Conservation (phyloP, 2,329 filamentous ascomycete species). For the Beauveria bassiana region DNA sequence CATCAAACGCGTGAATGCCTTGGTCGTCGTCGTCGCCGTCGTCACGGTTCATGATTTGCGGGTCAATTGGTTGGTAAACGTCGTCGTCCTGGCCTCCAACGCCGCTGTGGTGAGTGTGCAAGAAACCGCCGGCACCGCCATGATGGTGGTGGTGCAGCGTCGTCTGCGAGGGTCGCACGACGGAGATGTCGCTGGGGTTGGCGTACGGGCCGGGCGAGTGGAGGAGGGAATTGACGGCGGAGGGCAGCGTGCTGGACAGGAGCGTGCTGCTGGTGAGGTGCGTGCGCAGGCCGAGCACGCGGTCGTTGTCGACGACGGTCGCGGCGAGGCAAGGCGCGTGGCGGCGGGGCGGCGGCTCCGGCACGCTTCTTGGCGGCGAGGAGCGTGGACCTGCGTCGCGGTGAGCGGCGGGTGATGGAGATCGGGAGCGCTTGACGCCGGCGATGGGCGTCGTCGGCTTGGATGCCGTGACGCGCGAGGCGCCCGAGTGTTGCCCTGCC, state of each 20-base stretch:
- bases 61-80: slow-evolving; percentile 49
- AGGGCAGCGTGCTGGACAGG: slow-evolving; percentile 1
- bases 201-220: slow-evolving; percentile 34
- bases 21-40: slow-evolving; percentile 22
- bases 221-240: neutral
- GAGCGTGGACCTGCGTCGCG: neutral
- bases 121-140: slow-evolving; percentile 14
- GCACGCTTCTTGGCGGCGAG: neutral
- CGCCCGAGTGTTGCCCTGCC: neutral
- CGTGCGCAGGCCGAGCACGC: slow-evolving; percentile 14
- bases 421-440: slow-evolving; percentile 9
- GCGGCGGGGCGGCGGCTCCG: neutral
- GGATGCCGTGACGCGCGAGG: neutral
- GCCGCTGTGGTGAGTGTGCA: slow-evolving; percentile 22
- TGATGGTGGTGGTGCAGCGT: slow-evolving; percentile 19
- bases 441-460: slow-evolving; percentile 25
- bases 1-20: slow-evolving; percentile 26
- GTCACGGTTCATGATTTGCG: slow-evolving; percentile 47
- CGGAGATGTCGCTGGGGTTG: slow-evolving; percentile 41
- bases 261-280: slow-evolving; percentile 7
- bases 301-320: slow-evolving; percentile 10
- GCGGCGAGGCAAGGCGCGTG: neutral
- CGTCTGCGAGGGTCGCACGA: slow-evolving; percentile 31
- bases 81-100: slow-evolving; percentile 24
- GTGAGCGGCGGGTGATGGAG: neutral